phyloP scores from a whole-genome alignment of 2,329 filamentous ascomycete species.

The Neurospora sp. region DNA sequence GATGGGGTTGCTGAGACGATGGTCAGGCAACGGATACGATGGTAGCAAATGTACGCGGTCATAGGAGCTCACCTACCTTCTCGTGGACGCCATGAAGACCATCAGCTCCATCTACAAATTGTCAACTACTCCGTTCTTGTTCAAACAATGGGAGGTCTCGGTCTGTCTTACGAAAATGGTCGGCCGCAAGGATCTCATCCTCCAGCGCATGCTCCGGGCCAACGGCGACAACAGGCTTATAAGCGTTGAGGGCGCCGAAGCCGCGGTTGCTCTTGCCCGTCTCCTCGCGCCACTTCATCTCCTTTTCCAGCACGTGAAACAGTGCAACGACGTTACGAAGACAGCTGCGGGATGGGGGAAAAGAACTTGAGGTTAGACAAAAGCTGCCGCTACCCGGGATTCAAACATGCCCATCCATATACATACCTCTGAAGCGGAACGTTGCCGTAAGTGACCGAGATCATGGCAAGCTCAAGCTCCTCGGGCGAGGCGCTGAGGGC shows the following conservation, averaged over 20 bases:
- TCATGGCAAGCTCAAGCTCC: constrained; percentile 74
- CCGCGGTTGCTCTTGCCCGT: constrained; percentile 55
- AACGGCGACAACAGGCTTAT: constrained; percentile 76
- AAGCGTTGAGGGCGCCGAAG: constrained; percentile 61
- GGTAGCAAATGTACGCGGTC: background rate
- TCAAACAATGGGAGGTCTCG: background rate
- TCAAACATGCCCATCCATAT: background rate
- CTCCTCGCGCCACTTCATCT: constrained; percentile 70
- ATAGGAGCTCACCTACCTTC: constrained; percentile 27
- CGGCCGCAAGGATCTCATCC: constrained; percentile 68
- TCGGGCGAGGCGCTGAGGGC: constrained; percentile 73
- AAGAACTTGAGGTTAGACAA: background rate
- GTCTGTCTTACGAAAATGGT: constrained; percentile 69
- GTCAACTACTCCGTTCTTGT: constrained; percentile 6
- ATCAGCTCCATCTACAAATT: constrained; percentile 55
- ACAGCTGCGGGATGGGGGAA: constrained; percentile 44
- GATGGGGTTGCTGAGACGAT: constrained; percentile 53
- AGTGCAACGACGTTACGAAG: constrained; percentile 81
- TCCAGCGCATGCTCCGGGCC: constrained; percentile 80
- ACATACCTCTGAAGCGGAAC: constrained; percentile 71
- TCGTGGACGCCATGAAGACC: constrained; percentile 69
- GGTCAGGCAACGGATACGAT: constrained; percentile 2
- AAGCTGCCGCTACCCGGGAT: background rate
- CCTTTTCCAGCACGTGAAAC: constrained; percentile 86
- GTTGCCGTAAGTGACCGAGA: constrained; percentile 91